These are phyloP conservation scores for Sporothrix humicola DNA, from an alignment of 2,329 filamentous ascomycete genomes.

Conservation along the genomic window DNA sequence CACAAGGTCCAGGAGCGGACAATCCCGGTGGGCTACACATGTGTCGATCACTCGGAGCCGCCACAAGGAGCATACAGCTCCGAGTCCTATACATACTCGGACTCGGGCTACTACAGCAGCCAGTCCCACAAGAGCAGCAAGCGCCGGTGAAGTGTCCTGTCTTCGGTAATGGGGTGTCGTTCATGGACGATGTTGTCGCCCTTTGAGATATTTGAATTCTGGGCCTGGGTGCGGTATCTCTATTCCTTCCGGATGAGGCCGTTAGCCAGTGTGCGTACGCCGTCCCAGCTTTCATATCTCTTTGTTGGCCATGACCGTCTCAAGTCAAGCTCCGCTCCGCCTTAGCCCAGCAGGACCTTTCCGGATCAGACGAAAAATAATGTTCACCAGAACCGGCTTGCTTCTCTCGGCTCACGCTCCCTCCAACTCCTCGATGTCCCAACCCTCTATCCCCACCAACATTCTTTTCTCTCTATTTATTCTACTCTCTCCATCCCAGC, in stretches of 20 bases:
- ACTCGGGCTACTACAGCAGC: constrained; percentile 61
- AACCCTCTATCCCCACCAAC: not conserved
- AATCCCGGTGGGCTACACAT: constrained; percentile 83
- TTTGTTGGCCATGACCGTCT: constrained; percentile 54
- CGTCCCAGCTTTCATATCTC: constrained; percentile 57
- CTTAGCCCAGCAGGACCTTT: constrained; percentile 26
- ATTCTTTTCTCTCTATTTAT: not conserved
- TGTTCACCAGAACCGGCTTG: not conserved
- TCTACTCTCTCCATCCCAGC: not conserved
- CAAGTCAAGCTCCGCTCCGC: constrained; percentile 49
- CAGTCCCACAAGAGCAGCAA: constrained; percentile 53
- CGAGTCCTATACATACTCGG: constrained; percentile 54
- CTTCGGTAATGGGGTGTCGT: constrained; percentile 56
- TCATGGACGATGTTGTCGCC: constrained; percentile 49
- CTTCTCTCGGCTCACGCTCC: constrained; percentile 8
- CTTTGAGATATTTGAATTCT: constrained; percentile 52
- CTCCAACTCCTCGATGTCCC: constrained; percentile 9
- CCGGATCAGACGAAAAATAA: constrained; percentile 9
- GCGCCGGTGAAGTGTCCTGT: constrained; percentile 60
- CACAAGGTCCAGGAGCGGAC: constrained; percentile 75
- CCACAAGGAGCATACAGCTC: constrained; percentile 49
- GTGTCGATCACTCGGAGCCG: constrained; percentile 58
- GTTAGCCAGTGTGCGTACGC: constrained; percentile 46
- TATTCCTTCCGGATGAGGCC: constrained; percentile 53
- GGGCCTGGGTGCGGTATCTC: constrained; percentile 56